These are phyloP conservation scores for Macaranga tanarius DNA, from an alignment of 441 rosid species.

Conservation along the genomic window DNA sequence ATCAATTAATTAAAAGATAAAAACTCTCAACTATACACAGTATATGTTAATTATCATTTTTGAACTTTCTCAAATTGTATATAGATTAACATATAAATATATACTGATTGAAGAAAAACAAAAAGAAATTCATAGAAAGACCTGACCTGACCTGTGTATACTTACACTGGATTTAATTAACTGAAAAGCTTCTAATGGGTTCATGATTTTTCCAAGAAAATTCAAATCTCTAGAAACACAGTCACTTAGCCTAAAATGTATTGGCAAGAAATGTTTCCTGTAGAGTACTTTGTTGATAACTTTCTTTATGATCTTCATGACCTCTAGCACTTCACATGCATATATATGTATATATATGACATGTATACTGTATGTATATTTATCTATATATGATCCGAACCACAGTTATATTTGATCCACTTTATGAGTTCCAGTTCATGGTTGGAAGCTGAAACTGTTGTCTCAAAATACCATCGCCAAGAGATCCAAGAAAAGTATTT, in stretches of 20 bases:
- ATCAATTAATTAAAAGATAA: no score
- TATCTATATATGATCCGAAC: constrained; percentile 7
- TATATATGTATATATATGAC: neutral
- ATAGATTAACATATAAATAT: neutral
- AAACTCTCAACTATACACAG: no score
- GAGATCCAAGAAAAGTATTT: constrained; percentile 40
- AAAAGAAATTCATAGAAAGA: neutral
- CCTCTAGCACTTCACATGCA: neutral
- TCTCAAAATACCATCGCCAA: constrained; percentile 55
- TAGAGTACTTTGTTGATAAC: neutral
- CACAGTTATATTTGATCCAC: no score
- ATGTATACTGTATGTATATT: neutral
- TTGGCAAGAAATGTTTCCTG: neutral
- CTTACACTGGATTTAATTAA: constrained; percentile 11
- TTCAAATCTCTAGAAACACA: neutral
- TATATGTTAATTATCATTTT: no score
- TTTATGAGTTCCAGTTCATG: constrained; percentile 61
- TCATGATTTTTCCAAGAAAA: neutral
- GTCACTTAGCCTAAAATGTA: neutral
- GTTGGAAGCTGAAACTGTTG: constrained; percentile 66
- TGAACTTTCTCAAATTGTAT: no score
- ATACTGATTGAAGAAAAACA: neutral
- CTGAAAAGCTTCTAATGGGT: neutral
- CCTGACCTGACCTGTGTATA: neutral
- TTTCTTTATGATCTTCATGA: neutral